phyloP scores from a whole-genome alignment of 495 filamentous ascomycete species.

The Lasiosphaeria miniovina region DNA sequence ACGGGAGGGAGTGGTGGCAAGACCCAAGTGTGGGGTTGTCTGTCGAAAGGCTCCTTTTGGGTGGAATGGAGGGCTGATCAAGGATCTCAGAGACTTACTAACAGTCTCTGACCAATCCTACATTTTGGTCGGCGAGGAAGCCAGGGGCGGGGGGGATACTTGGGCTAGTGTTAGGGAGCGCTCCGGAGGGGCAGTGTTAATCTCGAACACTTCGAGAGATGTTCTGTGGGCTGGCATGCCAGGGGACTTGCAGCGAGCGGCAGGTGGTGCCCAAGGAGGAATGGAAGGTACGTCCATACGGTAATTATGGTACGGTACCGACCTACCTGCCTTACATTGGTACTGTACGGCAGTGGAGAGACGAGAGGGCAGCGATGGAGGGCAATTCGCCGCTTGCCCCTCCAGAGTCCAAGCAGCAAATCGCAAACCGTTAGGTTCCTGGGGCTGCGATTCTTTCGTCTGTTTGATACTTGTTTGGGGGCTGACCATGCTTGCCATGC shows the following conservation, averaged over 20 bases:
- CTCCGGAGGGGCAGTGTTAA: neutral
- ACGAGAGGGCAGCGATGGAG: too few relatives aligned
- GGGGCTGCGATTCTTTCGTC: slow-evolving; percentile 29
- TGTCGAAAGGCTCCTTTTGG: neutral
- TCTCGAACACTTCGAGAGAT: slow-evolving; percentile 25
- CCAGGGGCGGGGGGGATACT: neutral
- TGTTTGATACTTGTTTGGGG: slow-evolving; percentile 51
- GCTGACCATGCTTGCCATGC: slow-evolving; percentile 31
- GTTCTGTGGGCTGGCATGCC: slow-evolving; percentile 13
- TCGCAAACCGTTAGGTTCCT: slow-evolving; percentile 7
- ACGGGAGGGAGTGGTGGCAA: neutral
- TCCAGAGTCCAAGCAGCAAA: slow-evolving; percentile 9
- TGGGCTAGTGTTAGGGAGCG: neutral
- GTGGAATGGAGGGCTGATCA: neutral
- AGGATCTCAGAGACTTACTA: neutral
- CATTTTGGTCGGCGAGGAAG: neutral
- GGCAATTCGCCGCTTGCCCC: too few relatives aligned
- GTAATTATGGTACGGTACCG: too few relatives aligned
- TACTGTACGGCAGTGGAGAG: too few relatives aligned
- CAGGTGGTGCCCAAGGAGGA: slow-evolving; percentile 8
- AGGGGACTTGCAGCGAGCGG: neutral
- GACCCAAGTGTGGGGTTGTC: neutral
- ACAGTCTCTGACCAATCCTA: slow-evolving; percentile 4
- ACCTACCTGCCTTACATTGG: too few relatives aligned
- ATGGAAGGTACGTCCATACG: too few relatives aligned